A percentile compares a stretch with the other conserved stretches of the same genome.
Conservation (phyloP, 2,329 filamentous ascomycete genomes). For the Aureobasidium sp. region DNA sequence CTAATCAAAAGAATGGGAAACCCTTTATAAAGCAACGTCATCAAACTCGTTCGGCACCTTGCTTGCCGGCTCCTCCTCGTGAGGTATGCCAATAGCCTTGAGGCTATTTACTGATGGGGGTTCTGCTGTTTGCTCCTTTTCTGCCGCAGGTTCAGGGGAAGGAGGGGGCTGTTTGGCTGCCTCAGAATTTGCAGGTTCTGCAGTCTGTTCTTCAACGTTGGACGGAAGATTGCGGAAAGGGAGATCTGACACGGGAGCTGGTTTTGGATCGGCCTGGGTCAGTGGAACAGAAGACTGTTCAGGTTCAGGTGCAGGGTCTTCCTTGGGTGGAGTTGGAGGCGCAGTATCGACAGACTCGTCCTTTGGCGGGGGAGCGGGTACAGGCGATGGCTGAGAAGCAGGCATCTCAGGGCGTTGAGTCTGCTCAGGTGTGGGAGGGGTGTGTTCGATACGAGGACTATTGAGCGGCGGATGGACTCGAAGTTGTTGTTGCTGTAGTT, state of each 20-base stretch:
- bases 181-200: background rate
- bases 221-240: conserved; percentile 22
- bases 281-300: background rate
- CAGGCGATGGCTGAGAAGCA: conserved; percentile 17
- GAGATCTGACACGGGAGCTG: conserved; percentile 3
- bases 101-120: conserved; percentile 10
- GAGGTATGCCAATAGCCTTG: conserved; percentile 17
- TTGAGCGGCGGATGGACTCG: conserved; percentile 26
- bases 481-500: conserved; percentile 23
- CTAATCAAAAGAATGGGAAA: background rate
- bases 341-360: conserved; percentile 14
- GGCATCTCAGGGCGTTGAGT: conserved; percentile 17
- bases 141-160: conserved; percentile 20
- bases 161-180: background rate
- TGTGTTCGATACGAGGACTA: conserved; percentile 44
- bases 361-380: conserved; percentile 27
- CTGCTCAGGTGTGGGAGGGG: conserved; percentile 45
- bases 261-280: background rate
- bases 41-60: conserved; percentile 22
- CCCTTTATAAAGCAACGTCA: conserved; percentile 22
- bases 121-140: conserved; percentile 20
- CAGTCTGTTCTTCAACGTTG: conserved; percentile 22
- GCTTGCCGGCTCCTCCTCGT: conserved; percentile 11
- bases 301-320: conserved; percentile 26
- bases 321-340: conserved; percentile 29